Base-by-base conservation (phyloP, 345 rosid genomes). In the Acer saccharum region DNA sequence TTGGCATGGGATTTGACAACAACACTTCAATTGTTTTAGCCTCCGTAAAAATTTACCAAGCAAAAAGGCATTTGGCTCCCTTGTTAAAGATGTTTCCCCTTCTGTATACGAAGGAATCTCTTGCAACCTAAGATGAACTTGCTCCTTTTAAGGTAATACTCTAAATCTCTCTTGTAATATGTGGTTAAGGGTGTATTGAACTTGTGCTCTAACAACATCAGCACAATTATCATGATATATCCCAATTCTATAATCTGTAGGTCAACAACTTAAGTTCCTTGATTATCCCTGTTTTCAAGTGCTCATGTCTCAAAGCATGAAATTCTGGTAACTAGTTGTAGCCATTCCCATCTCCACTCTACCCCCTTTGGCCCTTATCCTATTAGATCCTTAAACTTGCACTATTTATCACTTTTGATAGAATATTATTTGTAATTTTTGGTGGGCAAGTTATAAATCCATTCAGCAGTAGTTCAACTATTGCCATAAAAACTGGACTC, bases 1-100 rank as follows among this genome's bases (percentile, higher is more conserved):
- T 92, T 60, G 98, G 97, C 79, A 96, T 96, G 98, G 99, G 99
- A 84, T 96, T 96, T 74, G 94, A 86, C 84, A 93, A 90, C 81
- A 87, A 79, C 68, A 96, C 95, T 44, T 86, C 97, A 16, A 90
- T 93, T 81, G 92, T 88, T 84, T 80, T 93, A 78, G 99, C 99
- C 75, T 92, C 97, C 0, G 99, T 98, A 50, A 80, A 79, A 79
- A 84, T 96, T 74, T 92, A 93, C 86, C 86, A 82, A 54, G 90
- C 91, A 46, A 91, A 91, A 74, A 87, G 80, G 71, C 83, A 96
- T 81, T 79, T 94, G 77, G 88, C 90, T 82, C 97, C 97, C 52
- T 79, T 95, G 39, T 64, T 57, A 61, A 87, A 88, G 85, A 92
- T 95, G 98, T 95, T 93, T 88, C 97, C 99, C 10, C 89, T 87